Base-by-base conservation (phyloP, 768 basidiomycete species). In the Exidia glandulosa region DNA sequence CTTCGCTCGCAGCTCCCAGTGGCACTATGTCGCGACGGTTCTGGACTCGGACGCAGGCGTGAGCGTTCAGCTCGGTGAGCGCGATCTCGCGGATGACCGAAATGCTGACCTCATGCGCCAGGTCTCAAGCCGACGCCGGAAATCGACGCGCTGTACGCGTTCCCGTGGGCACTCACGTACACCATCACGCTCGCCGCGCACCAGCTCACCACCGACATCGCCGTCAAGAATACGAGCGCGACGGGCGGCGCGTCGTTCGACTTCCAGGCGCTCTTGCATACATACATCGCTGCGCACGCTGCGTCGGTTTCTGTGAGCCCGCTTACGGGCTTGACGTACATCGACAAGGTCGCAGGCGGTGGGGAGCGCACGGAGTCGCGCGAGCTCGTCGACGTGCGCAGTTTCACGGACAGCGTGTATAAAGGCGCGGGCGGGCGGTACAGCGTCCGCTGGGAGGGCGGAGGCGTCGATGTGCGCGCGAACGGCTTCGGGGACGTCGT, bases 181-280 rank as follows among this genome's bases (percentile, higher is more conserved):
- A 83, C 90, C 54, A 87, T 98, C 52, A 88, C 88, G 12, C 75
- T 99, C 61, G 76, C 79, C 13, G 82, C 80, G 63, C 79, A 88
- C 66, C 79, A 87, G 65, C 77, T 98, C 63, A 81, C 78, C 63
- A 90, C 92, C 34, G 83, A 87, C 67, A 77, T 96, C 5, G 85
- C 89, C 67, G 87, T 98, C 63, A 78, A 78, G 63, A 95, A 96
- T 68, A 77, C 82, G 0, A 83, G 82, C 6, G 9, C 41, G 16
- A 66, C 72, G 2, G 74, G 77, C 16, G 71, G 71, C 25, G 70
- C 69, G 56, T 72, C 71, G 2, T 67, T 74, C 0, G 76, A 80
- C 47, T 98, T 95, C 76, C 96, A 99, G 70, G 88, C 93, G 1
- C 78, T 98, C 50, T 79, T 99, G 58, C 96, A 99, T 73, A 93